A percentile compares a stretch with the other conserved stretches of the same genome.
Conservation (phyloP, 768 basidiomycete genomes). For the Cystofilobasidium capitatum region DNA sequence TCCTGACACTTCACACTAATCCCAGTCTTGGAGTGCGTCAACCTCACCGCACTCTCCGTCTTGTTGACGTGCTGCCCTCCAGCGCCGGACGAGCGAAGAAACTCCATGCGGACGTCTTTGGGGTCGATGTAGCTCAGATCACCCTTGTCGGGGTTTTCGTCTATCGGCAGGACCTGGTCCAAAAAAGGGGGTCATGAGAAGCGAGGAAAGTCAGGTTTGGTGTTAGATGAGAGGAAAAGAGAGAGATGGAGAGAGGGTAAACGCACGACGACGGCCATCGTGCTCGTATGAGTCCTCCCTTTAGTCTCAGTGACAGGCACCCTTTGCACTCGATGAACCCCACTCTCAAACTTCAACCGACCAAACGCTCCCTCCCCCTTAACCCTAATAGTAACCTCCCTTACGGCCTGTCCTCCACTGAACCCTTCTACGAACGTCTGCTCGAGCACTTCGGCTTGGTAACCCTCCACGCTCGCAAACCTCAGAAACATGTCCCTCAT, state of each 20-base stretch:
- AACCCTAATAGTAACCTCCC: slow-evolving; percentile 54
- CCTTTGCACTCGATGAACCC: slow-evolving; percentile 89
- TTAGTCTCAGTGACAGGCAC: slow-evolving; percentile 82
- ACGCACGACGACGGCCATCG: slow-evolving; percentile 72
- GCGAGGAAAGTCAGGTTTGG: neutral
- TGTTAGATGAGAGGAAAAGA: neutral
- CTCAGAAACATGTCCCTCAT: slow-evolving; percentile 73
- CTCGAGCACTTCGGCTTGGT: slow-evolving; percentile 47
- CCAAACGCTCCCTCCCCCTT: slow-evolving; percentile 72
- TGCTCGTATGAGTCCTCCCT: slow-evolving; percentile 85
- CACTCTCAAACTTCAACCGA: slow-evolving; percentile 74
- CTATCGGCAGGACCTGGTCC: slow-evolving; percentile 68
- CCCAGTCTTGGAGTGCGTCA: slow-evolving; percentile 86
- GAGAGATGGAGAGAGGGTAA: neutral
- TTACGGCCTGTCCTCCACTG: slow-evolving; percentile 32
- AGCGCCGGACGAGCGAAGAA: slow-evolving; percentile 93
- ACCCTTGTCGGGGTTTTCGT: slow-evolving; percentile 53
- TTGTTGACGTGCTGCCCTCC: slow-evolving; percentile 98
- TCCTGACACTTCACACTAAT: slow-evolving; percentile 98
- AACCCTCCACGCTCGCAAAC: slow-evolving; percentile 49
- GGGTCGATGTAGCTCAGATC: slow-evolving; percentile 59
- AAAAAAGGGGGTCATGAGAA: neutral
- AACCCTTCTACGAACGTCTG: slow-evolving; percentile 5
- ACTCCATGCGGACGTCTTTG: slow-evolving; percentile 79
- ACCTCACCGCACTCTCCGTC: slow-evolving; percentile 92